A percentile compares a stretch with the other conserved stretches of the same genome.
phyloP scores from a whole-genome alignment of 1,284 basidiomycete genomes.

The Leucoagaricus sp. region DNA sequence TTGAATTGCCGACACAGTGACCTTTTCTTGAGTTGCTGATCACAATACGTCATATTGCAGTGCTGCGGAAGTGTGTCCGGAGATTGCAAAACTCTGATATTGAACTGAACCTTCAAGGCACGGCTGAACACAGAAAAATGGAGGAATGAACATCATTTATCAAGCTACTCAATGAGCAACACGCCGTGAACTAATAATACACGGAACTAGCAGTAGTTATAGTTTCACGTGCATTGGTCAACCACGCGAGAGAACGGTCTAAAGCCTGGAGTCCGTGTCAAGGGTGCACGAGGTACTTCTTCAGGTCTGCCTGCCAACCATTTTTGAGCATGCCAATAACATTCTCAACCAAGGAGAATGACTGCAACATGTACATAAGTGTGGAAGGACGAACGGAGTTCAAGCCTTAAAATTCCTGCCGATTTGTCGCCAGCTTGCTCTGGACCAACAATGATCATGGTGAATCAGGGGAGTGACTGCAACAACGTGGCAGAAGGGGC shows the following conservation, averaged over 20 bases:
- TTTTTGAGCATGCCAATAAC: not conserved
- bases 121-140: no score
- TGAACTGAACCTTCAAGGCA: no score
- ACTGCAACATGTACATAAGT: not conserved
- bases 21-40: no score
- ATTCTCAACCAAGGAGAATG: not conserved
- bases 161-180: no score
- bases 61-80: no score
- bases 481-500: no score
- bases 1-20: no score
- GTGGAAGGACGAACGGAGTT: not conserved
- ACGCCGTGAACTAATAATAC: no score
- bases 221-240: not conserved
- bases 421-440: not conserved
- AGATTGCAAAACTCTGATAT: no score
- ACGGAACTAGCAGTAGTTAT: no score
- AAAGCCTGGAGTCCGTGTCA: not conserved
- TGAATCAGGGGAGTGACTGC: not conserved
- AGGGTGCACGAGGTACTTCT: not conserved
- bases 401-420: not conserved
- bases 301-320: not conserved
- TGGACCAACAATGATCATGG: not conserved
- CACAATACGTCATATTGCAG: no score
- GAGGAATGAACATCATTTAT: no score
- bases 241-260: not conserved